Percentiles rank a stretch among this genome's conserved stretches.
phyloP scores from a whole-genome alignment of 148 eudicot genomes.

The Pharnaceum exiguum region DNA sequence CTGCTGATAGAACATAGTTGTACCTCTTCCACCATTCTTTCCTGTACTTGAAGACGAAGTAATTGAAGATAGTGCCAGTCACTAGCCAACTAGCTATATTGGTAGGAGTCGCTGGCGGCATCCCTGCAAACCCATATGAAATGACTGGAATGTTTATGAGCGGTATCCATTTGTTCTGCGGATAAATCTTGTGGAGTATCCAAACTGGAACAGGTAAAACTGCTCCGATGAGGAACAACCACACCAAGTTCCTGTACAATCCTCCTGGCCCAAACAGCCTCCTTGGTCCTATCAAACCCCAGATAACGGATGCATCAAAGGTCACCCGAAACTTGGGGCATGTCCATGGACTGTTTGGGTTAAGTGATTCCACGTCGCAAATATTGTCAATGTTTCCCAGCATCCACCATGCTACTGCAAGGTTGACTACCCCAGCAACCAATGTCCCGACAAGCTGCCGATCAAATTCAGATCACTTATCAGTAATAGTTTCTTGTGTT shows the following conservation, averaged over 20 bases:
- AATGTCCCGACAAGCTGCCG: constrained; percentile 79
- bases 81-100: constrained; percentile 91
- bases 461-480: too few relatives aligned
- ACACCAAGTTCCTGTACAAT: constrained; percentile 82
- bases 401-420: constrained; percentile 99
- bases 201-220: constrained; percentile 83
- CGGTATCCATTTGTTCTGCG: constrained; percentile 90
- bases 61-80: constrained; percentile 82
- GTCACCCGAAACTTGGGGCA: constrained; percentile 96
- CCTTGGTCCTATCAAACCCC: constrained; percentile 96
- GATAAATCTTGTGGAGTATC: constrained; percentile 81
- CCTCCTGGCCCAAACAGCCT: constrained; percentile 86
- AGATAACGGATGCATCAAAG: constrained; percentile 89
- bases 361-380: constrained; percentile 74
- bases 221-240: constrained; percentile 92
- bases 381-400: constrained; percentile 67
- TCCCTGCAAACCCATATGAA: constrained; percentile 94
- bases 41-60: constrained; percentile 73
- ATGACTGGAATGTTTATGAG: constrained; percentile 88
- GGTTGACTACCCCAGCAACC: constrained; percentile 76
- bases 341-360: constrained; percentile 98
- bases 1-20: constrained; percentile 89
- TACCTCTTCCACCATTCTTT: constrained; percentile 95
- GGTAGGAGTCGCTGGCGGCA: constrained; percentile 98
- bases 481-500: too few relatives aligned